These are phyloP conservation scores for Sanghuangporus sanghuang DNA, from an alignment of 1,284 basidiomycete species.

Conservation along the genomic window DNA sequence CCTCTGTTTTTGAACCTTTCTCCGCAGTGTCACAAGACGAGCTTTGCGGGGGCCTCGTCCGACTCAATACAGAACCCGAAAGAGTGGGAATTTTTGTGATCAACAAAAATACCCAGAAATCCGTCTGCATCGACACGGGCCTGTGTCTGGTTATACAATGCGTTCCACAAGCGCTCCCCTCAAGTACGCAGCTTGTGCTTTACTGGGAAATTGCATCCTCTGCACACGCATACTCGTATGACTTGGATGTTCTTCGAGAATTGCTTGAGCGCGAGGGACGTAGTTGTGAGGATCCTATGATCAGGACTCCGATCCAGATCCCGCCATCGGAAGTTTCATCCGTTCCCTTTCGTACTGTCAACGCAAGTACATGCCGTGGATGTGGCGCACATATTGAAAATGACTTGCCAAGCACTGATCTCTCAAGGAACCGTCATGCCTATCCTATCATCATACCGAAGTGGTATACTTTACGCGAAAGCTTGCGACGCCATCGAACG, in stretches of 20 bases:
- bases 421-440: constrained; percentile 6
- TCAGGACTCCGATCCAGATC: background rate
- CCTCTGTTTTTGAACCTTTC: constrained; percentile 6
- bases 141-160: constrained; percentile 2
- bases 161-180: constrained; percentile 9
- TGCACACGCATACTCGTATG: constrained; percentile 8
- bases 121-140: constrained; percentile 13
- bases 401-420: constrained; percentile 1
- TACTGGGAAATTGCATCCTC: constrained; percentile 9
- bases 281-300: background rate
- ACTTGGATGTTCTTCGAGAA: background rate
- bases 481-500: constrained; percentile 7
- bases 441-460: constrained; percentile 16
- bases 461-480: constrained; percentile 12
- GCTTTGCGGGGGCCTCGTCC: constrained; percentile 6
- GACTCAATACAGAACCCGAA: background rate
- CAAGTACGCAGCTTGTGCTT: constrained; percentile 4
- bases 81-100: constrained; percentile 10
- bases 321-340: background rate
- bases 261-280: background rate
- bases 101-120: constrained; percentile 8
- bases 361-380: background rate
- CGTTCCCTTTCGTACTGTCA: constrained; percentile 5
- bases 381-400: background rate
- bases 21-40: constrained; percentile 13